Evolutionary conservation across 1,284 basidiomycete species (phyloP).

Genomic region (Cystobasidium sp.): DNA sequence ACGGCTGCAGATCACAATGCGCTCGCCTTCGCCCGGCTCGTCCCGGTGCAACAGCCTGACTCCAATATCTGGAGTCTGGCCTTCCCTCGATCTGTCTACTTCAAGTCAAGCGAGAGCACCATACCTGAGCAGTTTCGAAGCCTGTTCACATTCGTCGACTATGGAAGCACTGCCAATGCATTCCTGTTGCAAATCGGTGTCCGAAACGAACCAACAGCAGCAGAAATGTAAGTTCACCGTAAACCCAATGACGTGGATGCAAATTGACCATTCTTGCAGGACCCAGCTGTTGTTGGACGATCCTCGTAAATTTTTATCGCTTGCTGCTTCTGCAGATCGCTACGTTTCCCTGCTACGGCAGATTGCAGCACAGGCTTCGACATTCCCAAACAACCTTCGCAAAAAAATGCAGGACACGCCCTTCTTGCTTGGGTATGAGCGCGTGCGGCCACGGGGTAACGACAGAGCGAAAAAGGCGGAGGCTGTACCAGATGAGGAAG

Average conservation of each 20-base stretch:
- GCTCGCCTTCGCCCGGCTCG: constrained; percentile 56
- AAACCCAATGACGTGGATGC: neutral
- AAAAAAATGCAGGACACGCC: constrained; percentile 54
- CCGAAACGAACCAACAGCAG: constrained; percentile 81
- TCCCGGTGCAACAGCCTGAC: constrained; percentile 56
- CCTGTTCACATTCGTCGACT: constrained; percentile 83
- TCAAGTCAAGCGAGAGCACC: constrained; percentile 47
- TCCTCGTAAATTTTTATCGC: constrained; percentile 50
- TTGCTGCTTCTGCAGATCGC: constrained; percentile 51
- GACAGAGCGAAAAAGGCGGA: constrained; percentile 1
- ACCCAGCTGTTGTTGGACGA: constrained; percentile 55
- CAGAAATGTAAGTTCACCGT: constrained; percentile 63
- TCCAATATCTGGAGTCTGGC: constrained; percentile 64
- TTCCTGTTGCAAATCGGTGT: constrained; percentile 89
- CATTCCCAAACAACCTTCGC: constrained; percentile 45
- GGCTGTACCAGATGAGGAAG: constrained; percentile 49
- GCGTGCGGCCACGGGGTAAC: constrained; percentile 51
- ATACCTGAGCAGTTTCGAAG: constrained; percentile 51
- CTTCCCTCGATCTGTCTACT: constrained; percentile 45
- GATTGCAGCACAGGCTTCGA: constrained; percentile 53
- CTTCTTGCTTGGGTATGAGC: constrained; percentile 57
- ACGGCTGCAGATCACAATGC: constrained; percentile 54
- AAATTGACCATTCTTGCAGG: constrained; percentile 1
- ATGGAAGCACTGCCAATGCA: constrained; percentile 77
- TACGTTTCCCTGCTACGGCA: constrained; percentile 56